Conservation (phyloP, 768 basidiomycete genomes). For the Russula brevipes region DNA sequence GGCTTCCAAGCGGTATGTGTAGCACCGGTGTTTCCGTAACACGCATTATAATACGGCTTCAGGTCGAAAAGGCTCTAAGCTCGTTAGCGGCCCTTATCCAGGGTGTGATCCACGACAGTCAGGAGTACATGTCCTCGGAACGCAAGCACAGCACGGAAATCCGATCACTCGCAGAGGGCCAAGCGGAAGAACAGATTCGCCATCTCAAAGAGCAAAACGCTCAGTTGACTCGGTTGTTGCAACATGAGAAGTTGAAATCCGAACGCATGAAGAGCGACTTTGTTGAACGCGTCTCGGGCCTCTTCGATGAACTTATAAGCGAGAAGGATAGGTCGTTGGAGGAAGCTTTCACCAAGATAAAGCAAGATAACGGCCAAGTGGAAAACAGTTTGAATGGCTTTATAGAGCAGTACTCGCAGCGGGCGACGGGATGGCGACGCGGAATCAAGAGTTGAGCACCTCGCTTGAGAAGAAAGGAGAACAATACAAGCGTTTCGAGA, state of each 20-base stretch:
- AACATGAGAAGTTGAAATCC: constrained; percentile 59
- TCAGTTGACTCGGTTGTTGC: constrained; percentile 53
- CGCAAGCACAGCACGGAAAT: constrained; percentile 46
- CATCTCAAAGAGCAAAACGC: constrained; percentile 70
- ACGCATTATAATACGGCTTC: constrained; percentile 5
- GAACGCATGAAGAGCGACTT: constrained; percentile 68
- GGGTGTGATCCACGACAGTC: constrained; percentile 50
- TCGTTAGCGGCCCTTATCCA: constrained; percentile 58
- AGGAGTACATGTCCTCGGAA: constrained; percentile 53
- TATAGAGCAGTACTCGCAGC: constrained; percentile 43
- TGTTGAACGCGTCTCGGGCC: constrained; percentile 64
- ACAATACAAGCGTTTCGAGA: constrained; percentile 54
- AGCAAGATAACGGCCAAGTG: constrained; percentile 51
- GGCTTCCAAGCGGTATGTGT: constrained; percentile 44
- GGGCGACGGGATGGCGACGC: constrained; percentile 40
- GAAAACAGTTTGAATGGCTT: constrained; percentile 48
- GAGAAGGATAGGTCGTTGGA: constrained; percentile 63
- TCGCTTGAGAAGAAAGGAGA: constrained; percentile 42
- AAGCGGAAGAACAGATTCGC: constrained; percentile 48
- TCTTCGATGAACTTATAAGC: constrained; percentile 65
- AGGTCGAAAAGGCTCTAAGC: constrained; percentile 55
- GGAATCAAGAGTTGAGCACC: constrained; percentile 40
- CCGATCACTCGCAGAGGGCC: constrained; percentile 43
- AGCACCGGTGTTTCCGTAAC: neutral
- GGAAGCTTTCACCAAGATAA: constrained; percentile 49